Conservation (phyloP, 345 rosid genomes). For the Theobroma cacao region DNA sequence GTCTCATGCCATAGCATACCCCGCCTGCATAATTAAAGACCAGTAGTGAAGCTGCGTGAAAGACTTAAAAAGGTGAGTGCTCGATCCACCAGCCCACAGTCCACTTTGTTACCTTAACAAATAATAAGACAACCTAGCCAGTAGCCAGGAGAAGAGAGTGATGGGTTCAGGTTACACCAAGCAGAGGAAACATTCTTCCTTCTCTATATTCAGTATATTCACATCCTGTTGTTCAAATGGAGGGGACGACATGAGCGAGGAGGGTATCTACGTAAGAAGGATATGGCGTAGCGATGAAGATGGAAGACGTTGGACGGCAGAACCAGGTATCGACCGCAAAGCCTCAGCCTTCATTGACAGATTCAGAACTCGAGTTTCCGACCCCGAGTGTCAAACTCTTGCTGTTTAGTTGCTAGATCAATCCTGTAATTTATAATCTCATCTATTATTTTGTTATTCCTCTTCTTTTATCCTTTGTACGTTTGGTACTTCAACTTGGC, state of each 20-base stretch:
- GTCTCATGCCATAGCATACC: neutral
- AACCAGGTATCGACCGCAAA: constrained; percentile 69
- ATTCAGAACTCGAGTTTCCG: constrained; percentile 56
- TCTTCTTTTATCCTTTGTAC: neutral
- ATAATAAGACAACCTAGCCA: neutral
- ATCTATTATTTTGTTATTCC: neutral
- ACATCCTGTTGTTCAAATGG: constrained; percentile 54
- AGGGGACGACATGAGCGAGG: constrained; percentile 55
- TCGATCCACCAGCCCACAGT: neutral
- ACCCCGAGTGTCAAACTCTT: constrained; percentile 40
- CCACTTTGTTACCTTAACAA: neutral
- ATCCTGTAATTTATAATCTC: neutral
- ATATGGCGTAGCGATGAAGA: constrained; percentile 66
- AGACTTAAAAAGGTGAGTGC: neutral
- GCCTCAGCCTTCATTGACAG: constrained; percentile 69
- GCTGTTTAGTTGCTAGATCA: constrained; percentile 20
- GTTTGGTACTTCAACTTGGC: no score
- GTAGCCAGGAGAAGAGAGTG: neutral
- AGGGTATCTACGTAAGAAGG: constrained; percentile 39
- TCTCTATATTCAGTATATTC: constrained; percentile 48
- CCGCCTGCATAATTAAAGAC: no score
- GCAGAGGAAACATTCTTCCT: constrained; percentile 40
- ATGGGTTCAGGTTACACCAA: constrained; percentile 31
- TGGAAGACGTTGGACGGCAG: constrained; percentile 67
- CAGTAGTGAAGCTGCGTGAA: neutral